Base-by-base conservation (phyloP, 345 rosid genomes). In the Camelina neglecta region DNA sequence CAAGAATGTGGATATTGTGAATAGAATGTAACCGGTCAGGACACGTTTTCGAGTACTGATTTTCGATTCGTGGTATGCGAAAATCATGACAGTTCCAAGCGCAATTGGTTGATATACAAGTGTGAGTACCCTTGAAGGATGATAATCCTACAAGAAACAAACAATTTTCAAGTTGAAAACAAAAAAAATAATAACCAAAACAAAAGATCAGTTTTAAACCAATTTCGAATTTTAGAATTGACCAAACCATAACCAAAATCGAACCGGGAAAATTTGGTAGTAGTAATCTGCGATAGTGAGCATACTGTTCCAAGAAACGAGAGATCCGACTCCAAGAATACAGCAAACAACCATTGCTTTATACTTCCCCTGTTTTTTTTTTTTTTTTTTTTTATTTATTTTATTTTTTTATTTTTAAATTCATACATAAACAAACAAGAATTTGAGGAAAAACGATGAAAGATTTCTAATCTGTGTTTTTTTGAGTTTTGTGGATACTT, bases 121-220 rank as follows among this genome's bases (percentile, higher is more conserved):
- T 23, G 99, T 83, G 55, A 95, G 85, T 9, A 88, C 90, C 53
- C 99, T 88, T 55, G 97, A 86, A 31, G 99, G 98, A 86, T 95
- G 99, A 77, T 89, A 92, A 15, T 60, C 78, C 99, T 92, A 67
- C 31, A 78, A 12, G 11, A 24, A 38, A 38, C 72, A 60, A 13
- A 58, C 0, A 8, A 0, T 26, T 13, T 55, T 13, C 4, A 26
- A 15, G 3, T 24, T 31, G 2, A 31, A 11, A 21, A 23, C 4
- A 0, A 21, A 23, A 21, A 0, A 24, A 55, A 55, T 5, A 4
- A 55, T 2, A 45, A 35, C 4, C 1, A 74, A 36, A n/a, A 48
- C 60, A 45, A 60, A 8, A 36, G 0, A 36, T 24, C 44, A 24
- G 9, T 56, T 39, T 39, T 50, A 13, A 33, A 21, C 55, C 11